Base-by-base conservation (phyloP, 352 stramenopile genomes). In the Phytophthora nicotianae region DNA sequence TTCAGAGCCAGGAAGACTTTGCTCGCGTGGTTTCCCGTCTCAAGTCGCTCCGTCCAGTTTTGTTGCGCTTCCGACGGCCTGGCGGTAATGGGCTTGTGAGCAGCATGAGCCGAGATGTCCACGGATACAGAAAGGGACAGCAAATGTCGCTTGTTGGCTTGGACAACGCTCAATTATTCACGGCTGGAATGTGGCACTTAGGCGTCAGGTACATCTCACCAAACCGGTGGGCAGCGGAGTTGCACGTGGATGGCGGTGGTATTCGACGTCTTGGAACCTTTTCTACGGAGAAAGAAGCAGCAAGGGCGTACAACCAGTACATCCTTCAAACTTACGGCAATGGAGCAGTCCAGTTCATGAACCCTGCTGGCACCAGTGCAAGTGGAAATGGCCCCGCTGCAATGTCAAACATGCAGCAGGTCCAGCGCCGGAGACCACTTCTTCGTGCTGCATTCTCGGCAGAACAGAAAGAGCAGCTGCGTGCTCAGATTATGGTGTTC, bases 401-500 rank as follows among this genome's bases (percentile, higher is more conserved):
- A 4, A 70, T 78, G n/a, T 79, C 82, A 1, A 78, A 70, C 37
- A 79, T 91, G 53, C 83, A 89, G 49, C 77, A 70, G 6, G 47
- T 86, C 14, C 77, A 86, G 47, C 79, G 69, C 6, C 74, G 67
- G n/a, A 79, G 82, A 13, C 53, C 76, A 2, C 47, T 60, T 10
- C 50, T 87, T 19, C 83, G 86, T 50, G 83, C 83, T 24, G 81
- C 71, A 5, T 96, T 95, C 50, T 82, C 84, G 10, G 71, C 74
- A 17, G 88, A 96, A 53, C 88, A 96, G 51, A 96, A 96, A 58
- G 88, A 96, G 49, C 88, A 96, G 27, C 53, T 96, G 11, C 83
- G 88, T 50, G 85, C 88, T 32, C 88, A 96, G 57, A 96, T 96
- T 64, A 95, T 96, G 86, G 85, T 94, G 50, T 96, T 96, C 70